Evolutionary conservation across 139 green algal genomes (phyloP), one percentile per base, ranked within the genome.

Genomic region (Deuterostichococcus epilithicus): DNA sequence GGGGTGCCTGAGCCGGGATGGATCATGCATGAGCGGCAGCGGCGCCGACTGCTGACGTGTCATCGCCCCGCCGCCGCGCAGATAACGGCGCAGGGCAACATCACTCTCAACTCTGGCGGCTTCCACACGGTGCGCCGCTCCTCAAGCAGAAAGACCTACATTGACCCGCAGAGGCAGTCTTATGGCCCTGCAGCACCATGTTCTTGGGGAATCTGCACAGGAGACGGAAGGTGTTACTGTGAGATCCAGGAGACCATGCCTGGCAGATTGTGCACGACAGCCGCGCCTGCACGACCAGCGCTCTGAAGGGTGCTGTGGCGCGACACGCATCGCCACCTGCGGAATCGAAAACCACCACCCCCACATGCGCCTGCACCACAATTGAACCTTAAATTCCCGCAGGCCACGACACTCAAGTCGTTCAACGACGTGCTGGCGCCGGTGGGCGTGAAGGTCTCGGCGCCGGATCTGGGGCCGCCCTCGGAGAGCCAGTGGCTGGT

Each of bases 401-500:
- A 73, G 68, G 35, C 26, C 6, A 42, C 38, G 68, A 47, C 39
- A 35, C 39, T 73, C 28, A 73, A 52, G 3, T 34, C 68, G 15
- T 42, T 73, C 35, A 45, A 73, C 34, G 35, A 47, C 26, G 68
- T 28, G 68, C 36, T 73, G 68, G 13, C 35, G 35, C 68, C 68
- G 35, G 25, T 73, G 28, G 68, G 68, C 35, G 39, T 73, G 2
- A 39, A 42, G 13, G 26, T 73, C 1, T 58, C 34, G 5, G 68
- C 52, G 52, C 52, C 52, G 13, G 52, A 63, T 13, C 18, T 20
- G 52, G 52, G 52, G 8, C 52, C 58, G 35, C 39, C 36, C 1
- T 35, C 35, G 15, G 39, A 73, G 28, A 42, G 34, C 26, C 34
- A 73, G 20, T 73, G 68, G 68, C 38, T 39, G 22, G 26, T 73